Base-by-base conservation (phyloP, 257 asterid genomes). In the Ophiorrhiza pumila region DNA sequence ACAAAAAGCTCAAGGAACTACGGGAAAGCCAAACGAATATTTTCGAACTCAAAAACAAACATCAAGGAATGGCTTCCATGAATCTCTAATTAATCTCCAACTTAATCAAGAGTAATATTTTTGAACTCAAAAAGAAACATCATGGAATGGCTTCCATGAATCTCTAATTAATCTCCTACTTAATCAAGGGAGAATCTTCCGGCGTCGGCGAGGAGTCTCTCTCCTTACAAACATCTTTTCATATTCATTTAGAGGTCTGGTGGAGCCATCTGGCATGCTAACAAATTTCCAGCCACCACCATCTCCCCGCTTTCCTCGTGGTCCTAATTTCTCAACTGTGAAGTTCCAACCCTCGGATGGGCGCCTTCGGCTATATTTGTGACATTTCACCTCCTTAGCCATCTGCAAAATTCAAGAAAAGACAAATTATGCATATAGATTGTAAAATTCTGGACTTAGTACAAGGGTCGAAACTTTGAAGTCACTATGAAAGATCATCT, bases 251-350 rank as follows among this genome's bases (percentile, higher is more conserved):
- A 94, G 79, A 46, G 99, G 96, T 53, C 99, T 78, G 72, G 81
- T 90, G 31, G 99, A 94, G n/a, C 99, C 99, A 74, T 94, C 89
- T 35, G 93, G 91, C 76, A 75, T 76, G 60, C 98, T 94, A 32
- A 92, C 55, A 32, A 94, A 94, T 80, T 94, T 94, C 91, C 85
- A 81, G 62, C 99, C 99, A 27, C 99, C 99, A 23, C 96, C 91
- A 75, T 80, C 80, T 41, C 99, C 97, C 32, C 97, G 95, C 84
- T 88, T 94, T 77, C 84, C 91, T 35, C 72, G 78, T 18, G 80
- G 41, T n/a, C 99, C 98, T 9, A 91, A 80, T 81, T 86, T 90
- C 93, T 94, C 99, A 61, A 94, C 96, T 71, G 68, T 91, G 65
- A 91, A 86, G 71, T 86, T 86, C 99, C 99, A 94, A 32, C 99